phyloP scores from a whole-genome alignment of 208 protist species.

The Acanthamoeba castellanii region DNA sequence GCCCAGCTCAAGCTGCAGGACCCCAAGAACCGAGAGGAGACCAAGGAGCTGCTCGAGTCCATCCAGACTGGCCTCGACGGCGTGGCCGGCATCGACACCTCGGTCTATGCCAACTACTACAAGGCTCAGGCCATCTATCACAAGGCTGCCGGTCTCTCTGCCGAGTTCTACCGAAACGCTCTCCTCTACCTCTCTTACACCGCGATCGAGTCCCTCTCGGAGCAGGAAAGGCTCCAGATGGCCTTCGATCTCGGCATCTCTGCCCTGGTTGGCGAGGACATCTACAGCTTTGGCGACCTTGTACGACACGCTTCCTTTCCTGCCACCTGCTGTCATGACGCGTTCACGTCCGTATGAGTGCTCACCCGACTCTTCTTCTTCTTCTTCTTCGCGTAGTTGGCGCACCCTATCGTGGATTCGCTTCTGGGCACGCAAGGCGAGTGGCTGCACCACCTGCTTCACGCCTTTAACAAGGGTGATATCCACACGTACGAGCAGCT shows the following conservation, averaged over 20 bases:
- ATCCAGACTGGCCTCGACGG: slow-evolving; percentile 38
- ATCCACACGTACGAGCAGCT: slow-evolving; percentile 87
- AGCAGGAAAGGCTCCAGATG: slow-evolving; percentile 78
- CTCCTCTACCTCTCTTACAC: slow-evolving; percentile 89
- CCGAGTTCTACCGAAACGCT: slow-evolving; percentile 90
- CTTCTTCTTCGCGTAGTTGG: slow-evolving; percentile 77
- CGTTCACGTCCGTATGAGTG: not conserved
- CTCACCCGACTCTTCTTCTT: not conserved
- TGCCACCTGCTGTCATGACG: not conserved
- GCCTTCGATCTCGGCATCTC: slow-evolving; percentile 91
- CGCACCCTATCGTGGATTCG: slow-evolving; percentile 87
- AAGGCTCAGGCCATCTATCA: slow-evolving; percentile 56
- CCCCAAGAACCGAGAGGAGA: slow-evolving; percentile 60
- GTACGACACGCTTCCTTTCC: slow-evolving; percentile 70
- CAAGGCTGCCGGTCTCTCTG: slow-evolving; percentile 76
- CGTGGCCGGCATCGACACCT: slow-evolving; percentile 63
- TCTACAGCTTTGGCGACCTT: slow-evolving; percentile 94
- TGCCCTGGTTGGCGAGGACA: slow-evolving; percentile 87
- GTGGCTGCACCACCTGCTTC: slow-evolving; percentile 90
- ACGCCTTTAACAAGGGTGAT: slow-evolving; percentile 90
- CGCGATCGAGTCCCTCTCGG: slow-evolving; percentile 82
- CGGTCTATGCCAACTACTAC: slow-evolving; percentile 70
- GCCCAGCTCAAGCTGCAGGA: slow-evolving; percentile 59
- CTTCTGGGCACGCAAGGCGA: slow-evolving; percentile 82
- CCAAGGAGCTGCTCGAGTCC: slow-evolving; percentile 59